Evolutionary conservation across 768 basidiomycete genomes (phyloP).

Genomic region (Rhodotorula kratochvilovae): DNA sequence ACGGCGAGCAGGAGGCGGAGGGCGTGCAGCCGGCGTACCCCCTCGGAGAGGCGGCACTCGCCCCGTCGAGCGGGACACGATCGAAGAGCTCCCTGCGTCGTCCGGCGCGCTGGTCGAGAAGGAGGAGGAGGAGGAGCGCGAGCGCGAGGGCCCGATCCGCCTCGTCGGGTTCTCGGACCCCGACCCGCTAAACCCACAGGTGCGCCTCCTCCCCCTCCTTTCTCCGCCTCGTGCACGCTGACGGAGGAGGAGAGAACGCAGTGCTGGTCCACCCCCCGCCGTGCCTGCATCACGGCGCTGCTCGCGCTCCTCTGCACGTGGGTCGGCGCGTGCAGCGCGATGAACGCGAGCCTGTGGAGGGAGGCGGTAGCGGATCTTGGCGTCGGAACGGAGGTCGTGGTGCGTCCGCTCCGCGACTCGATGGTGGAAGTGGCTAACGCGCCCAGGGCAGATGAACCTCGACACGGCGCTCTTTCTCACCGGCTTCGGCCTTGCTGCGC

Average conservation of each 20-base stretch:
- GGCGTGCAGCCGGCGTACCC: too few species aligned
- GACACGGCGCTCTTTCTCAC: slow-evolving; percentile 10
- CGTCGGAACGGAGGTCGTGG: background rate
- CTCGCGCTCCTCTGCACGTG: background rate
- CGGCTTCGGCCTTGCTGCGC: slow-evolving; percentile 11
- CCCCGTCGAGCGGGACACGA: too few species aligned
- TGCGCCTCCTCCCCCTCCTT: background rate
- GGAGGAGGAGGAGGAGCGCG: background rate
- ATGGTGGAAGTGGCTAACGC: background rate
- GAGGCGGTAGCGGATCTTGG: background rate
- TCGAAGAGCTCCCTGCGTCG: too few species aligned
- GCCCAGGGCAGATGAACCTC: background rate
- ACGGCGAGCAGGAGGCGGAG: too few species aligned
- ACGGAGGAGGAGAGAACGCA: background rate
- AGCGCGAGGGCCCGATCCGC: background rate
- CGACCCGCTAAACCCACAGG: slow-evolving; percentile 1
- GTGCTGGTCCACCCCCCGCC: background rate
- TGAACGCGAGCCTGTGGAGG: background rate
- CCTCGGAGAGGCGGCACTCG: too few species aligned
- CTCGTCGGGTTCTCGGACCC: background rate
- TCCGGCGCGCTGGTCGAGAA: background rate
- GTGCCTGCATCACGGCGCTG: background rate
- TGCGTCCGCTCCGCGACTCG: background rate
- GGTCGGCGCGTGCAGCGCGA: background rate
- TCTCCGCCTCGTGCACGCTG: background rate